Conservation (phyloP, 805 yeast genomes). For the Suhomyces prunicola region DNA sequence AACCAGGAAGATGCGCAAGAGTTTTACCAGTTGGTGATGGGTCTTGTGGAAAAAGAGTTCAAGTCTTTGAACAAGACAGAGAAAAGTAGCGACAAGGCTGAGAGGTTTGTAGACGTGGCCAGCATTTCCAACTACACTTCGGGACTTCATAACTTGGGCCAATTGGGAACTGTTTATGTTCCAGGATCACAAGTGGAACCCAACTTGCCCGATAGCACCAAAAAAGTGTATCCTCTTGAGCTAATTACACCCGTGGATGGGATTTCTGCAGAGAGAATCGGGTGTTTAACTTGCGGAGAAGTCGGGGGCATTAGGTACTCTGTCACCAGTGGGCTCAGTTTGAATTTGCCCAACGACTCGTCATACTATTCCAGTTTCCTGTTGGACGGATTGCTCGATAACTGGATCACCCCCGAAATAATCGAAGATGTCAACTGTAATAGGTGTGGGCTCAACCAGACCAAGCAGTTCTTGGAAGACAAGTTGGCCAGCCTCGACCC, state of each 20-base stretch:
- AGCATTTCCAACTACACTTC: slow-evolving; percentile 25
- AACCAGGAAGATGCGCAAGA: slow-evolving; percentile 98
- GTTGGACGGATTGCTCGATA: slow-evolving; percentile 53
- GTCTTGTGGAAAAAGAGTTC: slow-evolving; percentile 60
- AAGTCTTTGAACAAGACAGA: slow-evolving; percentile 20
- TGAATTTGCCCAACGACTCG: slow-evolving; percentile 58
- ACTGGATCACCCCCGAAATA: slow-evolving; percentile 76
- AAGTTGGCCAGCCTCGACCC: slow-evolving; percentile 29
- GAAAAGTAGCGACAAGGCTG: neutral
- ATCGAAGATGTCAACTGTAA: slow-evolving; percentile 95
- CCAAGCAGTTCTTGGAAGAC: slow-evolving; percentile 46
- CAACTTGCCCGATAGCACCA: slow-evolving; percentile 43
- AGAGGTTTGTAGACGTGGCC: slow-evolving; percentile 21
- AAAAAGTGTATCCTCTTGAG: slow-evolving; percentile 50
- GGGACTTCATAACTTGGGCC: slow-evolving; percentile 48
- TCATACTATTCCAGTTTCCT: slow-evolving; percentile 30
- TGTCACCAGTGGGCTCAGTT: slow-evolving; percentile 68
- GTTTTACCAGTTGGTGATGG: slow-evolving; percentile 77
- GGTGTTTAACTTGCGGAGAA: slow-evolving; percentile 88
- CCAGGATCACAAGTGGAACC: slow-evolving; percentile 81
- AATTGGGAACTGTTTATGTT: slow-evolving; percentile 61
- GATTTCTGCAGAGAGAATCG: slow-evolving; percentile 79
- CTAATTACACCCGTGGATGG: slow-evolving; percentile 92
- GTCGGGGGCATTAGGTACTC: slow-evolving; percentile 88
- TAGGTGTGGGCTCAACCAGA: slow-evolving; percentile 75